Conservation (phyloP, 345 rosid species). For the Noccaea caerulescens region DNA sequence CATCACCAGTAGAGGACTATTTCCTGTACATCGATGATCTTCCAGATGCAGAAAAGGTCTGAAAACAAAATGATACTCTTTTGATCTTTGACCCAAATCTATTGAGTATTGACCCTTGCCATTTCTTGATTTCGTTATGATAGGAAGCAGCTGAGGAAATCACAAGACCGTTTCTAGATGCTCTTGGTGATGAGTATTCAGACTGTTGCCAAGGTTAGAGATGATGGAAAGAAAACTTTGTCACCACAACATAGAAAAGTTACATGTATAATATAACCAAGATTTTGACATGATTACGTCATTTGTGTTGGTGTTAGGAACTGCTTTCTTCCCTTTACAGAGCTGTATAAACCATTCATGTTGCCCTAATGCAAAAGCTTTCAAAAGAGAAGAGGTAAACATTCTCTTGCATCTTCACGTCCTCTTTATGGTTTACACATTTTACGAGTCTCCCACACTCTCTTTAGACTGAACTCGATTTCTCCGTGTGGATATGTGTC, state of each 20-base stretch:
- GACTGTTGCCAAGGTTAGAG: slow-evolving; percentile 75
- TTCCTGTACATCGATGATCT: slow-evolving; percentile 81
- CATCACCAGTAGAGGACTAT: slow-evolving; percentile 90
- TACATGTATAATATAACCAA: slow-evolving; percentile 3
- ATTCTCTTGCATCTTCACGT: neutral
- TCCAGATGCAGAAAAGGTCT: slow-evolving; percentile 68
- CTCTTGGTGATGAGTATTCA: slow-evolving; percentile 81
- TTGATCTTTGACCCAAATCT: slow-evolving; percentile 8
- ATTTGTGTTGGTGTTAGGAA: slow-evolving; percentile 54
- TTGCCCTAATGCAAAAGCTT: slow-evolving; percentile 85
- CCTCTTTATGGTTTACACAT: slow-evolving; percentile 1
- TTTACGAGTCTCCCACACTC: neutral
- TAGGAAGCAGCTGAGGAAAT: slow-evolving; percentile 71
- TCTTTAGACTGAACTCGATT: neutral
- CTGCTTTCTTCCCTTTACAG: slow-evolving; percentile 92
- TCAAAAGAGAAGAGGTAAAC: slow-evolving; percentile 90
- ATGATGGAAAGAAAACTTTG: neutral
- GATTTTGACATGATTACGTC: neutral
- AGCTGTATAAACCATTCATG: slow-evolving; percentile 98
- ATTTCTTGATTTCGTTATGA: slow-evolving; percentile 7
- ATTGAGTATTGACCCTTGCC: neutral
- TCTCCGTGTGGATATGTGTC: slow-evolving; percentile 8
- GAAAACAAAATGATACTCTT: slow-evolving; percentile 19
- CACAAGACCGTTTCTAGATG: slow-evolving; percentile 66
- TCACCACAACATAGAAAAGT: neutral